Evolutionary conservation across 768 basidiomycete species (phyloP).

Genomic region (Filobasidium floriforme): DNA sequence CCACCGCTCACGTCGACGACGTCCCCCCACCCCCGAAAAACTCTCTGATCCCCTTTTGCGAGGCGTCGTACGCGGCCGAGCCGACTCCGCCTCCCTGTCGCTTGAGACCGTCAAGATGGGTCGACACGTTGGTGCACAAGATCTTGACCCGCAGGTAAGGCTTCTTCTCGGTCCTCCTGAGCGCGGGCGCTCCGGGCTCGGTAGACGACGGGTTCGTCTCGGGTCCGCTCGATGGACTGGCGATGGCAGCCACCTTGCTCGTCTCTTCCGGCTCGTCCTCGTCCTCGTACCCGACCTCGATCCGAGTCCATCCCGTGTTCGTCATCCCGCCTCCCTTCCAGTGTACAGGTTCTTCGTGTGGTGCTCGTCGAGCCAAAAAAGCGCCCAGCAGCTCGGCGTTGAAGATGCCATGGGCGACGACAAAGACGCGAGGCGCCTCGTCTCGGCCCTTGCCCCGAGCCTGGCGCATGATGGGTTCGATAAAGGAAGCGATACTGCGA

Average conservation of each 20-base stretch:
- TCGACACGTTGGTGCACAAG: constrained; percentile 40
- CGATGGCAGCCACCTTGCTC: constrained; percentile 1
- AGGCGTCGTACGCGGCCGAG: constrained; percentile 61
- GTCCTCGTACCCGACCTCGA: constrained; percentile 37
- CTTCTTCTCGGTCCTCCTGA: constrained; percentile 28
- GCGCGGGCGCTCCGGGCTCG: constrained; percentile 10
- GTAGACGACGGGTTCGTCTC: constrained; percentile 10
- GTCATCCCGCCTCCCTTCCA: constrained; percentile 43
- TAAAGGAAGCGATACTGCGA: constrained; percentile 40
- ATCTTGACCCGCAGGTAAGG: constrained; percentile 33
- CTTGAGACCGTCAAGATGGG: constrained; percentile 46
- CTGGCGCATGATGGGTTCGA: constrained; percentile 42
- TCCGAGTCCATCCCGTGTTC: constrained; percentile 44
- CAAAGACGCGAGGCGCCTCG: constrained; percentile 37
- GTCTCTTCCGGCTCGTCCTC: constrained; percentile 15
- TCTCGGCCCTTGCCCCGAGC: constrained; percentile 26
- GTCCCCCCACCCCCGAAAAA: constrained; percentile 67
- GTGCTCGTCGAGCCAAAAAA: constrained; percentile 35
- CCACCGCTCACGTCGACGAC: neutral
- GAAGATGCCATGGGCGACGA: constrained; percentile 49
- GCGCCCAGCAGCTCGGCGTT: constrained; percentile 46
- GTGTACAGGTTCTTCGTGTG: constrained; percentile 22
- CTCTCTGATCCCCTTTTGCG: constrained; percentile 64
- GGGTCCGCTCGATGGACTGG: neutral
- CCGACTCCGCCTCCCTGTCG: constrained; percentile 74